phyloP scores from a whole-genome alignment of 306 rosid species.

The Astragalus membranaceus region DNA sequence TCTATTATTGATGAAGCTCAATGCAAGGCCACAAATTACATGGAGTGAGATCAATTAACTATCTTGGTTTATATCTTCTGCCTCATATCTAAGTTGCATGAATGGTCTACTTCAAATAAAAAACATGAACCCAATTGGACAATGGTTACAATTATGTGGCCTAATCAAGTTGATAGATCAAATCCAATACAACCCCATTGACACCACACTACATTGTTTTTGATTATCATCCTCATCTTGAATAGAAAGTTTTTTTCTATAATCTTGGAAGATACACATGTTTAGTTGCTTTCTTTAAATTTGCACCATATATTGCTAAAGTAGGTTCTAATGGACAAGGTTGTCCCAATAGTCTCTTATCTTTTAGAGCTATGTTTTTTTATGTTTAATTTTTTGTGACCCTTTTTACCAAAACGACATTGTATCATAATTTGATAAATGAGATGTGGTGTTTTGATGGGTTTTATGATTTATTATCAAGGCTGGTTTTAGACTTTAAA shows the following conservation, averaged over 20 bases:
- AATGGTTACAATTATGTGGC: slow-evolving; percentile 27
- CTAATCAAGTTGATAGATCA: slow-evolving; percentile 12
- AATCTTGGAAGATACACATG: slow-evolving; percentile 44
- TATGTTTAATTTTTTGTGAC: slow-evolving; percentile 8
- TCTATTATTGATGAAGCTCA: slow-evolving; percentile 36
- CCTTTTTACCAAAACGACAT: slow-evolving; percentile 24
- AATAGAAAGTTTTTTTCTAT: slow-evolving; percentile 8
- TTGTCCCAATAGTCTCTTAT: slow-evolving; percentile 51
- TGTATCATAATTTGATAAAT: slow-evolving; percentile 18
- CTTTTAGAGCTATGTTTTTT: slow-evolving; percentile 13
- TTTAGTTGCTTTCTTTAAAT: slow-evolving; percentile 61
- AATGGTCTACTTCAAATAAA: slow-evolving; percentile 23
- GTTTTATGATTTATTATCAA: slow-evolving; percentile 17
- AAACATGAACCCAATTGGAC: slow-evolving; percentile 15
- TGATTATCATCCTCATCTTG: slow-evolving; percentile 29
- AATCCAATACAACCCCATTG: background rate
- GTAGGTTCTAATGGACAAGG: slow-evolving; percentile 53
- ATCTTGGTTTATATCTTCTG: slow-evolving; percentile 6
- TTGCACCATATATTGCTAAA: slow-evolving; percentile 52
- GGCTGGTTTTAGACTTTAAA: background rate
- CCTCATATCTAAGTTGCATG: slow-evolving; percentile 24
- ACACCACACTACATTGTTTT: background rate
- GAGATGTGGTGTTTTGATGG: slow-evolving; percentile 17
- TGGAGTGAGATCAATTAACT: slow-evolving; percentile 5
- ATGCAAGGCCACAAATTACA: slow-evolving; percentile 31